These are phyloP conservation scores for Penicillium sclerotigenum DNA, from an alignment of 2,329 filamentous ascomycete species.

Conservation along the genomic window DNA sequence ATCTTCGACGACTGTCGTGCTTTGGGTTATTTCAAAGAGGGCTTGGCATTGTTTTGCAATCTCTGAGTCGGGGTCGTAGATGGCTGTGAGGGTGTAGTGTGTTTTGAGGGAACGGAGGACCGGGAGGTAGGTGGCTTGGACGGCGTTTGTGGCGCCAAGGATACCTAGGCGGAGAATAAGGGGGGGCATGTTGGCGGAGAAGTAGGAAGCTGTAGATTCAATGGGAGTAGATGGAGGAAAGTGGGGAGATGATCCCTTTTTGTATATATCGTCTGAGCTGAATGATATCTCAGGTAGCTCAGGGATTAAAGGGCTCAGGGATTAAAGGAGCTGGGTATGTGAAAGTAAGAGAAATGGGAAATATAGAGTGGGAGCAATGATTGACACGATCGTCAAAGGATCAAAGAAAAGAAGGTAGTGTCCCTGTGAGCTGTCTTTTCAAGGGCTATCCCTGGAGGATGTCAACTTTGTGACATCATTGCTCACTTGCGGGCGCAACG, in stretches of 20 bases:
- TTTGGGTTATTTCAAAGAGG: slow-evolving; percentile 23
- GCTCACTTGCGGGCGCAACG: not conserved
- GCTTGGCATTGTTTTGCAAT: slow-evolving; percentile 5
- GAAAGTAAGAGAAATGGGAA: not conserved
- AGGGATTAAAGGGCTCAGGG: no score
- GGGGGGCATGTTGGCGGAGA: slow-evolving; percentile 17
- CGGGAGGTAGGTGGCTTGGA: slow-evolving; percentile 55
- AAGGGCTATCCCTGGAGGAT: not conserved
- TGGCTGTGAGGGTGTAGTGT: slow-evolving; percentile 47
- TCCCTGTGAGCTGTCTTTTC: not conserved
- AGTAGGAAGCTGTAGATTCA: not conserved
- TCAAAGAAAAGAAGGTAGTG: not conserved
- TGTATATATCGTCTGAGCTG: not conserved
- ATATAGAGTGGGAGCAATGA: not conserved
- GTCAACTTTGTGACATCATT: slow-evolving; percentile 3
- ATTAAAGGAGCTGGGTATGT: not conserved
- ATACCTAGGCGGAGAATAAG: slow-evolving; percentile 34
- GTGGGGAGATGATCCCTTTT: not conserved
- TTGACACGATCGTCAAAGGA: not conserved
- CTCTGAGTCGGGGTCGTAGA: slow-evolving; percentile 46
- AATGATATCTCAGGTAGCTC: not conserved
- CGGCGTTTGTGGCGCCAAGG: slow-evolving; percentile 43
- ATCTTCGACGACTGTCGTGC: slow-evolving; percentile 40
- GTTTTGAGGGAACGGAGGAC: slow-evolving; percentile 43
- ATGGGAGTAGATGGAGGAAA: not conserved